Evolutionary conservation across 768 basidiomycete species (phyloP), one percentile per base, ranked within the genome.

Genomic region (Gloeostereum incarnatum): DNA sequence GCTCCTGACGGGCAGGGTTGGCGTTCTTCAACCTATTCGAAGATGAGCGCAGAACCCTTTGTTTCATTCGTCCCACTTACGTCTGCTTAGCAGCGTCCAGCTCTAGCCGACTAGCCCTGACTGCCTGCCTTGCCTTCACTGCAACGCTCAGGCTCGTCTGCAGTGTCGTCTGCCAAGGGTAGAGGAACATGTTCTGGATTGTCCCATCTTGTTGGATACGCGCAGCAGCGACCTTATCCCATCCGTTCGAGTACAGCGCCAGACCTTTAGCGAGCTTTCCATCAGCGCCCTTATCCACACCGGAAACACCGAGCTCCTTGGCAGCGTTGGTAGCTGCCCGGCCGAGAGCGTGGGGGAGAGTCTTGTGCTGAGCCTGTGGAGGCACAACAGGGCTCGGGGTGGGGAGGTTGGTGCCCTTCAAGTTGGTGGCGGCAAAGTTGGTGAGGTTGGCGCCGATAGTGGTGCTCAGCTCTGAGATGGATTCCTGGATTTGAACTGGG

Each of bases 341-440:
- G 14, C 80, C 72, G 37, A 98, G 75, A 0, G 96, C 94, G 50
- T 98, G 96, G 0, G 96, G 89, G 37, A 98, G 82, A 1, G 96
- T 98, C 78, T 98, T 98, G 68, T 92, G 91, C 50, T 81, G 82
- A 19, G 64, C 54, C 2, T 65, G 61, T 17, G 75, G 69, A 2
- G 75, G 66, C 0, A 78, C 59, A 31, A 75, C 51, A 14, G 81
- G 75, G 3, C 73, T 60, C 13, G 89, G 87, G 2, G 75, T 68
- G 31, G 91, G 89, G 27, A 93, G 71, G 55, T 82, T 84, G 25
- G 90, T 92, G 36, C 87, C 88, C 58, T 88, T 89, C 55, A 89
- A 73, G 61, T 91, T 90, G 51, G 73, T 75, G 3, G 88, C 86
- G 16, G 91, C 90, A 51, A 92, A 92, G 44, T 77, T 78, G 53